Evolutionary conservation across 108 stramenopile species (phyloP).

Genomic region (Fragilariopsis cylindrus): DNA sequence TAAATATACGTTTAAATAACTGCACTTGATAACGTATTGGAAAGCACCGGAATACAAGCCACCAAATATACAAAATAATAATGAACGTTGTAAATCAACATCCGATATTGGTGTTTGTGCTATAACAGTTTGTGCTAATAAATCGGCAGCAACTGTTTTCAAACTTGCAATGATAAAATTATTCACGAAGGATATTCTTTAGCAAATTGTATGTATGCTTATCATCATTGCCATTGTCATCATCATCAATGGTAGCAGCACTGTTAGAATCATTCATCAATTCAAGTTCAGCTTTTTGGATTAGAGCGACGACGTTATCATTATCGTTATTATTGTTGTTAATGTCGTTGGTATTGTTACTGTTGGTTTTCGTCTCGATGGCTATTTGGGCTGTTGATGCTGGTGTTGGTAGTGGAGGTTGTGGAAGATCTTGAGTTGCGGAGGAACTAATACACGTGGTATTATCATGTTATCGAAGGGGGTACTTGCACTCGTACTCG

Average conservation of each 20-base stretch:
- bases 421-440: no score
- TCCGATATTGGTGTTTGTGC: conserved; percentile 47
- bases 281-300: no score
- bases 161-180: conserved; percentile 54
- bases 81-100: conserved; percentile 49
- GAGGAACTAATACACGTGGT: no score
- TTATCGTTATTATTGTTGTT: no score
- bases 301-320: no score
- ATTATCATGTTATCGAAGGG: no score
- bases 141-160: conserved; percentile 60
- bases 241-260: neutral
- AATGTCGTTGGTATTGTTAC: no score
- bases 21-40: conserved; percentile 76
- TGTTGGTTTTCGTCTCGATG: no score
- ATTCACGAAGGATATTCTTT: conserved; percentile 44
- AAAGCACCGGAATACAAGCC: conserved; percentile 63
- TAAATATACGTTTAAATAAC: conserved; percentile 60
- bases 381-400: no score
- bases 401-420: no score
- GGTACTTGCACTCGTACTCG: no score
- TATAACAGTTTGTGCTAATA: conserved; percentile 54
- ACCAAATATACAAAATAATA: conserved; percentile 57
- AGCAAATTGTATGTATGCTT: conserved; percentile 11
- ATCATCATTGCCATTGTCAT: neutral
- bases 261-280: no score